Percentiles rank a stretch among this genome's conserved stretches.
phyloP scores from a whole-genome alignment of 2,329 filamentous ascomycete species.

The Nemania sp. region DNA sequence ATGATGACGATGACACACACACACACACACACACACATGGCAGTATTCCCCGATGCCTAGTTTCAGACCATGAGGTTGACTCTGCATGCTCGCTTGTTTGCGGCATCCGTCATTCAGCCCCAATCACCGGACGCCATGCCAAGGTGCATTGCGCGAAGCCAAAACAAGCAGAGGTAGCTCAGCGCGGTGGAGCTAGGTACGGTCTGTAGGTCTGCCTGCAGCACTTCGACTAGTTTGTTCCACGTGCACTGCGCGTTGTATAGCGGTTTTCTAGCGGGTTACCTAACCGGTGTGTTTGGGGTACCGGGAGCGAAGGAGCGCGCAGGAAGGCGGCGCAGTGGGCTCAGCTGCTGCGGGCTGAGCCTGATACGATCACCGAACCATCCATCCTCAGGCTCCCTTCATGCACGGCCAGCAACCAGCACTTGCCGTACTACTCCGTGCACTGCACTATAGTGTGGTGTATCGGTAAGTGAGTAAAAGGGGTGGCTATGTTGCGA shows the following conservation, averaged over 20 bases:
- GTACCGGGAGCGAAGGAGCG: background rate
- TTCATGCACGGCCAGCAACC: too few relatives aligned
- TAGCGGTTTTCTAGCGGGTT: background rate
- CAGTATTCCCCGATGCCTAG: background rate
- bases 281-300: background rate
- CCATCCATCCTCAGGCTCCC: background rate
- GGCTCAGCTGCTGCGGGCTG: background rate
- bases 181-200: too few relatives aligned
- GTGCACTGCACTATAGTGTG: too few relatives aligned
- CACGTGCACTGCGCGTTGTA: constrained; percentile 10
- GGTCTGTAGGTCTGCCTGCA: too few relatives aligned
- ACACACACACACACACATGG: too few relatives aligned
- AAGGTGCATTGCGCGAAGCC: background rate
- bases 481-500: too few relatives aligned
- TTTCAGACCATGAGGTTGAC: constrained; percentile 4
- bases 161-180: too few relatives aligned
- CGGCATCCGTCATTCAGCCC: constrained; percentile 13
- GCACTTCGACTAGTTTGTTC: too few relatives aligned
- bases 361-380: too few relatives aligned
- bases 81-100: background rate
- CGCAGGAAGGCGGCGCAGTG: background rate
- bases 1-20: background rate
- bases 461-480: too few relatives aligned
- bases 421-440: too few relatives aligned
- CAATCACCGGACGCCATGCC: constrained; percentile 17